Evolutionary conservation across 2,329 filamentous ascomycete genomes (phyloP).

Genomic region (Fusarium gaditjirri): DNA sequence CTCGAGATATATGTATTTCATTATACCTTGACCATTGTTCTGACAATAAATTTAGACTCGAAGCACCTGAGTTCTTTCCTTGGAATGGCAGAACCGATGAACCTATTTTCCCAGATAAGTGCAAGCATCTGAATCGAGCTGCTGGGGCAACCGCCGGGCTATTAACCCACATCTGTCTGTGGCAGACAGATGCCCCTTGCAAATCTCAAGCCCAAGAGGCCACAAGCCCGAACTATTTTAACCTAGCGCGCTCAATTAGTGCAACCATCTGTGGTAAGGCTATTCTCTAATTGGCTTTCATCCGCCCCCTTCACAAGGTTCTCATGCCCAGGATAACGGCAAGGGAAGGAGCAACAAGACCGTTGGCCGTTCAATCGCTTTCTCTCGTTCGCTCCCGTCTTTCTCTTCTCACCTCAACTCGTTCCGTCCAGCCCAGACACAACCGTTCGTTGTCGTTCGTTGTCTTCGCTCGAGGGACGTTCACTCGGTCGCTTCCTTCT

Average conservation of each 20-base stretch:
- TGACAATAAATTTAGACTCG: neutral
- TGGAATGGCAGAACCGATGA: slow-evolving; percentile 3
- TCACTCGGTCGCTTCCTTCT: slow-evolving; percentile 24
- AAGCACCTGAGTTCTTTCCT: slow-evolving; percentile 19
- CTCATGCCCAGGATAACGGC: slow-evolving; percentile 34
- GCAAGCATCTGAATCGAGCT: slow-evolving; percentile 28
- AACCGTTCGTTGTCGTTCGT: slow-evolving; percentile 29
- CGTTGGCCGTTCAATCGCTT: slow-evolving; percentile 34
- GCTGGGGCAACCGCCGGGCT: slow-evolving; percentile 34
- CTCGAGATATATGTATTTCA: neutral
- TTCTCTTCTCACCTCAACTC: slow-evolving; percentile 17
- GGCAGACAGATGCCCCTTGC: slow-evolving; percentile 11
- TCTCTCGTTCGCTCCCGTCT: slow-evolving; percentile 13
- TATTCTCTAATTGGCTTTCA: slow-evolving; percentile 25
- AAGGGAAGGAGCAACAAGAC: slow-evolving; percentile 34
- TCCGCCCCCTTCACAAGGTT: slow-evolving; percentile 26
- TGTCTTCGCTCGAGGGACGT: slow-evolving; percentile 23
- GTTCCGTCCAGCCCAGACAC: slow-evolving; percentile 14
- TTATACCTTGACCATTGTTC: neutral
- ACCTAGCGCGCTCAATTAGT: slow-evolving; percentile 28
- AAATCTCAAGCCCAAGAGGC: slow-evolving; percentile 20
- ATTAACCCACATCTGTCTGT: slow-evolving; percentile 16
- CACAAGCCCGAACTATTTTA: slow-evolving; percentile 23
- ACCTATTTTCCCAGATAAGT: slow-evolving; percentile 11
- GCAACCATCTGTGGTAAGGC: slow-evolving; percentile 7